Evolutionary conservation across 352 stramenopile genomes (phyloP).

Genomic region (Globisporangium spinosum): DNA sequence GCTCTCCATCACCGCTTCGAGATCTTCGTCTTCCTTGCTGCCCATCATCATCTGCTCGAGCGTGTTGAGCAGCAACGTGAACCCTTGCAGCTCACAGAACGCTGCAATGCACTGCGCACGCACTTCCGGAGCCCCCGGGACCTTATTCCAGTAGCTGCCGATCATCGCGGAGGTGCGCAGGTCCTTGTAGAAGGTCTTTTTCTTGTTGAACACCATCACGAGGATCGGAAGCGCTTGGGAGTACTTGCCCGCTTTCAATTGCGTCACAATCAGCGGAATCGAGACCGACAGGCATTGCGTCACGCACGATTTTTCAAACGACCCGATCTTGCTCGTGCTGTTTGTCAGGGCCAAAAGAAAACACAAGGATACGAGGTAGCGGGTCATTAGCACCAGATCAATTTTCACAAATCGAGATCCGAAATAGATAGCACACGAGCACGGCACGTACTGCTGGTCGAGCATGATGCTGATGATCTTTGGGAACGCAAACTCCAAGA

Average conservation of each 20-base stretch:
- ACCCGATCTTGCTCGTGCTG: slow-evolving; percentile 85
- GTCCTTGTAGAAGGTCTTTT: slow-evolving; percentile 89
- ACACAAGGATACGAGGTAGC: neutral
- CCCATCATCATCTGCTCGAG: slow-evolving; percentile 69
- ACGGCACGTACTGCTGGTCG: slow-evolving; percentile 77
- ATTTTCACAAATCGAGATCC: neutral
- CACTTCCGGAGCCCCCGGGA: slow-evolving; percentile 74
- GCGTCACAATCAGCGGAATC: slow-evolving; percentile 63
- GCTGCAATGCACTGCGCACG: slow-evolving; percentile 76
- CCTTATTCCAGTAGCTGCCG: slow-evolving; percentile 88
- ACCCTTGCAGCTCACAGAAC: slow-evolving; percentile 83
- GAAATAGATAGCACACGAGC: slow-evolving; percentile 5
- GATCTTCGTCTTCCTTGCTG: slow-evolving; percentile 33
- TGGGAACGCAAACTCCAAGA: slow-evolving; percentile 71
- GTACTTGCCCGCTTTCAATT: slow-evolving; percentile 69
- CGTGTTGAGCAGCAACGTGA: slow-evolving; percentile 65
- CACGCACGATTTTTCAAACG: slow-evolving; percentile 84
- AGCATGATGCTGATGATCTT: slow-evolving; percentile 89
- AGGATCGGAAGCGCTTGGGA: slow-evolving; percentile 62
- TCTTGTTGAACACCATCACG: slow-evolving; percentile 88
- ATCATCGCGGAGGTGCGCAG: slow-evolving; percentile 85
- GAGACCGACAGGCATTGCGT: slow-evolving; percentile 70
- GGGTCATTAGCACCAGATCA: neutral
- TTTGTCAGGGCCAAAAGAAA: slow-evolving; percentile 15
- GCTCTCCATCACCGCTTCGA: slow-evolving; percentile 62